phyloP scores from a whole-genome alignment of 1,284 basidiomycete genomes.

The Ceratobasidium sp. region DNA sequence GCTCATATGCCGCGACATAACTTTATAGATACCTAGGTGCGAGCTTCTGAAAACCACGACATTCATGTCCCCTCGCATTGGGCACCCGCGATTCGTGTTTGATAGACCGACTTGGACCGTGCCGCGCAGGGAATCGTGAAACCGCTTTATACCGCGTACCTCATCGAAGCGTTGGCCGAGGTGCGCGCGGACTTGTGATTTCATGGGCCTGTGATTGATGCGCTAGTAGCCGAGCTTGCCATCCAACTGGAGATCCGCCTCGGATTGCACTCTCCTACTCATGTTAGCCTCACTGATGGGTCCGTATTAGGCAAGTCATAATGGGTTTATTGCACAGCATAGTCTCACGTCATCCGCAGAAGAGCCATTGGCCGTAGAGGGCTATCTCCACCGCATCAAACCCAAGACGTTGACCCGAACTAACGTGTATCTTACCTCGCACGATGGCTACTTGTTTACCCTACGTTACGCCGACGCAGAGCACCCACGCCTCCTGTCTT shows the following conservation, averaged over 20 bases:
- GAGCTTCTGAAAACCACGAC: slow-evolving; percentile 54
- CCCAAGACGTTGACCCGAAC: slow-evolving; percentile 66
- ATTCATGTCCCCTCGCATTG: slow-evolving; percentile 56
- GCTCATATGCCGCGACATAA: slow-evolving; percentile 46
- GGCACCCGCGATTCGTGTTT: slow-evolving; percentile 67
- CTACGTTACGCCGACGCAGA: slow-evolving; percentile 61
- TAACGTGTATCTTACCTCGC: slow-evolving; percentile 71
- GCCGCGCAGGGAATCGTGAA: slow-evolving; percentile 50
- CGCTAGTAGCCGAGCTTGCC: slow-evolving; percentile 54
- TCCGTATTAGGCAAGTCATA: slow-evolving; percentile 51
- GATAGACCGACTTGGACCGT: slow-evolving; percentile 63
- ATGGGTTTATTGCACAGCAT: neutral
- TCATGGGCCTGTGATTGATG: neutral
- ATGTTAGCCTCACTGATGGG: slow-evolving; percentile 62
- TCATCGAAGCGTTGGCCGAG: slow-evolving; percentile 65
- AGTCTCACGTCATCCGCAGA: slow-evolving; percentile 39
- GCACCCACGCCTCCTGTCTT: slow-evolving; percentile 66
- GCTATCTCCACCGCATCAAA: slow-evolving; percentile 76
- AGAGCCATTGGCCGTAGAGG: slow-evolving; percentile 80
- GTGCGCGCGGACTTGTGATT: slow-evolving; percentile 52
- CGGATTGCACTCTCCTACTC: slow-evolving; percentile 67
- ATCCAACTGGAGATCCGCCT: slow-evolving; percentile 75
- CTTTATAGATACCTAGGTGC: slow-evolving; percentile 67
- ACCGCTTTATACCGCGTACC: slow-evolving; percentile 63
- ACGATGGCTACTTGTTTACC: slow-evolving; percentile 76